Conservation (phyloP, 345 rosid genomes). For the Lagerstroemia speciosa region DNA sequence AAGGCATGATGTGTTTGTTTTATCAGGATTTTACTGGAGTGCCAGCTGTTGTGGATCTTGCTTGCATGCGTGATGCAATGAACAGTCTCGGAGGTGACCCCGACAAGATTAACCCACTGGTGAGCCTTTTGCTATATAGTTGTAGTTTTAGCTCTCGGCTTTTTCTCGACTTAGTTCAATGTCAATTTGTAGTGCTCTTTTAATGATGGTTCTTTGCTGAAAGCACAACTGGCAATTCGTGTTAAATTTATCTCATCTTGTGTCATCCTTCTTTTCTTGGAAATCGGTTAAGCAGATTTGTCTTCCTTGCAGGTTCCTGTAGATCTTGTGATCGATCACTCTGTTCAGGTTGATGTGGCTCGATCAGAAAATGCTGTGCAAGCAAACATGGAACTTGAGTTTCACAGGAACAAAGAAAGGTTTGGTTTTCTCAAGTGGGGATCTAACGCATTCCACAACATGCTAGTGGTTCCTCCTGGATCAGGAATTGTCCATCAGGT, state of each 20-base stretch:
- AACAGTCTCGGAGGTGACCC: conserved; percentile 62
- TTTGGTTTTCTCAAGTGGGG: conserved; percentile 97
- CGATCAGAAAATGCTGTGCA: conserved; percentile 87
- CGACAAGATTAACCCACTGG: conserved; percentile 61
- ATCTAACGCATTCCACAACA: conserved; percentile 76
- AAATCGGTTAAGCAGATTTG: neutral
- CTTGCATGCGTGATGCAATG: conserved; percentile 84
- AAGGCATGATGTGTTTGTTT: conserved; percentile 2
- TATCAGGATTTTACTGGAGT: conserved; percentile 71
- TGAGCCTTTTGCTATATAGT: conserved; percentile 16
- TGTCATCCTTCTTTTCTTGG: neutral
- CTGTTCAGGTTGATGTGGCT: conserved; percentile 91
- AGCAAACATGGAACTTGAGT: conserved; percentile 91
- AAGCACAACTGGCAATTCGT: neutral
- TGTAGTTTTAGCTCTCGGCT: neutral
- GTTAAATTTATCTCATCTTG: neutral
- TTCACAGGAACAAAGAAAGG: conserved; percentile 77
- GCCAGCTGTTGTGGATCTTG: conserved; percentile 82
- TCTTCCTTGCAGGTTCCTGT: conserved; percentile 62
- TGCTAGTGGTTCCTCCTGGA: conserved; percentile 98
- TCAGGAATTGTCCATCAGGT: conserved; percentile 98
- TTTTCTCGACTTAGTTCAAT: neutral
- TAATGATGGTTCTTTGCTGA: neutral
- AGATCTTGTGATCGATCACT: conserved; percentile 97
- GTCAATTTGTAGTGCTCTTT: neutral